phyloP scores from a whole-genome alignment of 345 rosid species.

The Gynandropsis gynandra region DNA sequence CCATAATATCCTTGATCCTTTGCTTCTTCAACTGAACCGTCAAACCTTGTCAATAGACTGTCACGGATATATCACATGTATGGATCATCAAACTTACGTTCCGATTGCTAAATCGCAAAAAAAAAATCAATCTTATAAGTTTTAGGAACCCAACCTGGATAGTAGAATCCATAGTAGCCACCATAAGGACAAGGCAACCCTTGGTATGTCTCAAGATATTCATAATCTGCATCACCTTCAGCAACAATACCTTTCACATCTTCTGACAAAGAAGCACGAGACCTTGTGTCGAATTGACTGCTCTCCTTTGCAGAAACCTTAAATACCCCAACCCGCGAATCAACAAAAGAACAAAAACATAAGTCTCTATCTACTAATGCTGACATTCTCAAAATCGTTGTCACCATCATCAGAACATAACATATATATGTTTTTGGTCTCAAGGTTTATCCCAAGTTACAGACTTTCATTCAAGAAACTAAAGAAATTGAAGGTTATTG shows the following conservation, averaged over 20 bases:
- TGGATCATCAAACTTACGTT: slow-evolving; percentile 16
- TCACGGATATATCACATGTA: slow-evolving; percentile 3
- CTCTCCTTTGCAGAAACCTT: slow-evolving; percentile 31
- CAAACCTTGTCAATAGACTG: slow-evolving; percentile 29
- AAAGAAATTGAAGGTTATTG: too few relatives aligned
- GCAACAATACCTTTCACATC: too few relatives aligned
- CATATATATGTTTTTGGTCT: neutral
- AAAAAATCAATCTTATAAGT: slow-evolving; percentile 26
- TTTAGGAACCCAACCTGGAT: too few relatives aligned
- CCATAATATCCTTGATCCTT: too few relatives aligned
- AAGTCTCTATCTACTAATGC: neutral
- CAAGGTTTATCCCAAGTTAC: too few relatives aligned
- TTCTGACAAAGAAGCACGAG: slow-evolving; percentile 21
- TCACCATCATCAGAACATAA: neutral
- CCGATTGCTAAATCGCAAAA: neutral
- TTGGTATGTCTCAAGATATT: too few relatives aligned
- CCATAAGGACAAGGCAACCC: too few relatives aligned
- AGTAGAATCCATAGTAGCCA: too few relatives aligned
- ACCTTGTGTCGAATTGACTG: slow-evolving; percentile 28
- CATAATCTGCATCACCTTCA: too few relatives aligned
- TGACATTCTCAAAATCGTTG: too few relatives aligned
- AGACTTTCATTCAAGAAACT: too few relatives aligned
- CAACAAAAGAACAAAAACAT: neutral
- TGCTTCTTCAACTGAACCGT: slow-evolving; percentile 28
- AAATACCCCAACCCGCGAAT: neutral